Conservation (phyloP, 352 stramenopile species). For the Pythium aphanidermatum region DNA sequence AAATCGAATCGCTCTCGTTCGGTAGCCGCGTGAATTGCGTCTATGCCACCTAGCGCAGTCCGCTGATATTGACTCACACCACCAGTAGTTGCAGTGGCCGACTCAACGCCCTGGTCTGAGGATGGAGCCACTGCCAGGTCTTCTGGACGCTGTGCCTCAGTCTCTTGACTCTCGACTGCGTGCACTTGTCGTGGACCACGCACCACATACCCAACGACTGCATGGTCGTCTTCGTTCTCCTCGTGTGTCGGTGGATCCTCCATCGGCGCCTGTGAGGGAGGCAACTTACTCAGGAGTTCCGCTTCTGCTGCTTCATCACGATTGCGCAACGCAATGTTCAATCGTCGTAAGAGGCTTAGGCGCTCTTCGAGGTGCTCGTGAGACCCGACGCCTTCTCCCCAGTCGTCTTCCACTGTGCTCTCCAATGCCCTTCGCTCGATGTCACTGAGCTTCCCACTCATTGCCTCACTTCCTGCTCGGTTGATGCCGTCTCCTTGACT, state of each 20-base stretch:
- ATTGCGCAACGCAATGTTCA: conserved; percentile 16
- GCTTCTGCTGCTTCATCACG: background rate
- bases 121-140: too few species aligned
- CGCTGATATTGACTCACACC: conserved; percentile 2
- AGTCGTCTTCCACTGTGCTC: background rate
- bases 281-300: background rate
- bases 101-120: too few species aligned
- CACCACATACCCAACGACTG: conserved; percentile 7
- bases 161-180: too few species aligned
- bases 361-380: conserved; percentile 7
- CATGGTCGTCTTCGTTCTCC: conserved; percentile 3
- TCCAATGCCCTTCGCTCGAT: background rate
- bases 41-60: conserved; percentile 13
- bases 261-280: too few species aligned
- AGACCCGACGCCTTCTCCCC: background rate
- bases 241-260: background rate
- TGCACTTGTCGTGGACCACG: background rate
- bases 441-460: background rate
- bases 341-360: conserved; percentile 9
- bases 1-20: conserved; percentile 20
- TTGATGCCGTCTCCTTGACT: background rate
- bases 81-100: background rate
- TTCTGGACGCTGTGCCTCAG: too few species aligned
- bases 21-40: conserved; percentile 20
- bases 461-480: background rate